Base-by-base conservation (phyloP, 768 basidiomycete genomes). In the Auricularia cornea region DNA sequence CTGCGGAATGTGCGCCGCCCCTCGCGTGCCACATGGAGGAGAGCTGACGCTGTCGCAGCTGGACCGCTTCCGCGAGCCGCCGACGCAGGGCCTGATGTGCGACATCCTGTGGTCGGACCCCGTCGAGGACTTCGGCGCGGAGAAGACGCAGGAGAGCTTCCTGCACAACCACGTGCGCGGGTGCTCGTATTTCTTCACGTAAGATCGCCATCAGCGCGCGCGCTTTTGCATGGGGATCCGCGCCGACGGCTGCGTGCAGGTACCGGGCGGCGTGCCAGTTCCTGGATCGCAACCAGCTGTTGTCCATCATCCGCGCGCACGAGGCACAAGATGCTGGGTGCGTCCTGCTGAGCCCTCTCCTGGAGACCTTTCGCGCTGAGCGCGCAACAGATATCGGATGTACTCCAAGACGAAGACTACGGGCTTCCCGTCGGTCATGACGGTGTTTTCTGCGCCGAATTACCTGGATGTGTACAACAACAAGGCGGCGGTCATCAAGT, bases 401-500 rank as follows among this genome's bases (percentile, higher is more conserved):
- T 81, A 81, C 70, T 73, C 78, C 48, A 82, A 81, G 66, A 80
- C 80, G 4, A 78, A 78, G 69, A 79, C 79, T 29, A 81, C 79
- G 18, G 80, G 80, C 1, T 82, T 82, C 74, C 80, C 80, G 4
- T 79, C 79, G 6, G 80, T 82, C 48, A 81, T 82, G 79, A 82
- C 80, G 48, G 78, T 82, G 66, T 82, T 82, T 70, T 77, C 75
- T 16, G 80, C 80, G 12, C 80, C 81, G 26, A 77, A 80, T 67
- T 80, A 80, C 69, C 75, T 82, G 60, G 81, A 81, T 67, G 80
- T 81, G 10, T 82, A 82, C 72, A 75, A 79, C 65, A 82, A 82
- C 74, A 82, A 82, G 71, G 81, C 80, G 2, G 81, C 81, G 3
- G 80, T 82, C n/a, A 73, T 82, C 66, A 82, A 81, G 70, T 81